Conservation (phyloP, 192 early-diverging fungal species). For the Entrophospora sp. region DNA sequence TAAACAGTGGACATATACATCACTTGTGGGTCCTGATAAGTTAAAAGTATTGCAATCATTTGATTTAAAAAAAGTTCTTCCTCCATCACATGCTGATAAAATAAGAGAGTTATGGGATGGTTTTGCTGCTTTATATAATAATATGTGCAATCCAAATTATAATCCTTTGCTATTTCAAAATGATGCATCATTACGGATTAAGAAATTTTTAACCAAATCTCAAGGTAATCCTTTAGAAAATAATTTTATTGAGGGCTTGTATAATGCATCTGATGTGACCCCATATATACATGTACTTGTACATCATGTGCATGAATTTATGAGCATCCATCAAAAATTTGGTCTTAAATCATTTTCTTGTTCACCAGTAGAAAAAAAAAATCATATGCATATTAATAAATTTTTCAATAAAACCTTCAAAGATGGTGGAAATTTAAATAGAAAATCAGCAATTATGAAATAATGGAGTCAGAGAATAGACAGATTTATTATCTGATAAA, state of each 20-base stretch:
- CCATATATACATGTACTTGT: background rate
- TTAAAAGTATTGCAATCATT: background rate
- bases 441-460: background rate
- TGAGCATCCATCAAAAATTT: background rate
- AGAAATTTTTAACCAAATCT: background rate
- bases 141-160: background rate
- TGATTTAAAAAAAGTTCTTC: background rate
- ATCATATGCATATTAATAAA: background rate
- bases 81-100: background rate
- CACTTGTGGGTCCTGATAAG: background rate
- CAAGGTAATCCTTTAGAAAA: too few species aligned
- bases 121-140: background rate
- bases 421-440: background rate
- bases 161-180: background rate
- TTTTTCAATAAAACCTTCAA: background rate
- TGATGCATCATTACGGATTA: background rate
- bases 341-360: background rate
- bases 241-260: background rate
- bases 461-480: background rate
- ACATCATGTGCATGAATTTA: background rate
- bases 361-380: background rate
- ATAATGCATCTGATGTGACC: background rate
- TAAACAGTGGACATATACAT: background rate
- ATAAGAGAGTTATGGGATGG: background rate
- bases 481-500: background rate